Percentiles rank a stretch among this genome's conserved stretches.
Evolutionary conservation across 306 rosid genomes (phyloP).

Genomic region (Begonia loranthoides): DNA sequence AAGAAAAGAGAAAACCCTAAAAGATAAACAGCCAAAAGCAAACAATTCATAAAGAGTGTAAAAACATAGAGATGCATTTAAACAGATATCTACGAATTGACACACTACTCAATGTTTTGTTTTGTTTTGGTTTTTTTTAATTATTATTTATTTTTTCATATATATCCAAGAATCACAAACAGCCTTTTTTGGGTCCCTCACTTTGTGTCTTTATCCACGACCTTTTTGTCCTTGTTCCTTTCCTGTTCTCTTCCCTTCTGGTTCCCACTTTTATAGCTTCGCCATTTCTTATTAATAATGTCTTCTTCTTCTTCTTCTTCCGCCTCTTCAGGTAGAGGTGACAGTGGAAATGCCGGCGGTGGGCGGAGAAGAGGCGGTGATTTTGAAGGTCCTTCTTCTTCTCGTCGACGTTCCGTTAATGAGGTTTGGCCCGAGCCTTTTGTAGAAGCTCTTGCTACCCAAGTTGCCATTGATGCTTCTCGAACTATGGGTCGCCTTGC

Average conservation of each 20-base stretch:
- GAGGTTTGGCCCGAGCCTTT: conserved; percentile 59
- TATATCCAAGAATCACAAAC: conserved; percentile 30
- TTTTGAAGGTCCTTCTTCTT: conserved; percentile 50
- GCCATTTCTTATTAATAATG: conserved; percentile 13
- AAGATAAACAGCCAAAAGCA: background rate
- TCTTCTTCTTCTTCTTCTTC: conserved; percentile 40
- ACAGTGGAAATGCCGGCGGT: conserved; percentile 15
- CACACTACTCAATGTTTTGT: background rate
- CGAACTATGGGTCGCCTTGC: conserved; percentile 34
- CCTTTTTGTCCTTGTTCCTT: conserved; percentile 81
- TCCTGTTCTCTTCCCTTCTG: conserved; percentile 14
- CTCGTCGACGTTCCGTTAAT: conserved; percentile 51
- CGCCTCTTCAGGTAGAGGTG: conserved; percentile 11
- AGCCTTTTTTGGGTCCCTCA: conserved; percentile 67
- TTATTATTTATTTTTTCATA: conserved; percentile 8
- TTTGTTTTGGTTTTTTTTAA: background rate
- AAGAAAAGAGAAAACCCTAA: background rate
- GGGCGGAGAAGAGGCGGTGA: conserved; percentile 13
- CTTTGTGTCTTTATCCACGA: conserved; percentile 62
- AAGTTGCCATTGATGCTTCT: conserved; percentile 64
- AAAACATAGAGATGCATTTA: background rate
- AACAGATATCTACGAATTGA: too few species aligned
- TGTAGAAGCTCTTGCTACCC: conserved; percentile 52
- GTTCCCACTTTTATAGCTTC: conserved; percentile 11
- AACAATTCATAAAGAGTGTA: background rate